phyloP scores from a whole-genome alignment of 1,284 basidiomycete species.

The Rhizoctonia solani region DNA sequence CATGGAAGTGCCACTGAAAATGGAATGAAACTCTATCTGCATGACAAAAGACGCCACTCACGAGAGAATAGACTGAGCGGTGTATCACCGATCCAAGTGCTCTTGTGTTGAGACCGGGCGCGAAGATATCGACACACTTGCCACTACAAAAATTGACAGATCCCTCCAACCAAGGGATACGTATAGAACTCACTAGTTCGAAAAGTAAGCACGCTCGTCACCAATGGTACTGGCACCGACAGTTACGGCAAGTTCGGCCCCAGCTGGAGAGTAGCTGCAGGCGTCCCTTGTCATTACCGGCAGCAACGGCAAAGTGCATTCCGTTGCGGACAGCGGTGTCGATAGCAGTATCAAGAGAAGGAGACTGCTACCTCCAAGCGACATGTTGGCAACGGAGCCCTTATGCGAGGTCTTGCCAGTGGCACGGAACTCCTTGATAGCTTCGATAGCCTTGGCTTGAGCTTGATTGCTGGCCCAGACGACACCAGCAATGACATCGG shows the following conservation, averaged over 20 bases:
- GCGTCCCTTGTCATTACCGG: conserved; percentile 63
- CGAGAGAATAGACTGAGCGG: conserved; percentile 48
- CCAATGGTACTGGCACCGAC: conserved; percentile 46
- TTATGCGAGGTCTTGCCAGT: conserved; percentile 58
- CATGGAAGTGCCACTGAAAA: conserved; percentile 56
- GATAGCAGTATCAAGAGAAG: conserved; percentile 60
- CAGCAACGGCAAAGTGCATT: conserved; percentile 60
- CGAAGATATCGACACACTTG: conserved; percentile 58
- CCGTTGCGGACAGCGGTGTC: conserved; percentile 58
- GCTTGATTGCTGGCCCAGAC: conserved; percentile 55
- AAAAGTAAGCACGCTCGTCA: conserved; percentile 63
- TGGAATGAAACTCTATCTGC: not conserved
- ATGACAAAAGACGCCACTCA: not conserved
- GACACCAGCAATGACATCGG: conserved; percentile 59
- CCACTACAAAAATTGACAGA: not conserved
- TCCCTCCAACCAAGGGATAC: too few species aligned
- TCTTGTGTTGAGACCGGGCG: conserved; percentile 53
- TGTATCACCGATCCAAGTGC: conserved; percentile 48
- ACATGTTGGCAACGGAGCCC: conserved; percentile 67
- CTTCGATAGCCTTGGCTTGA: conserved; percentile 45
- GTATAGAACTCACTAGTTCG: conserved; percentile 44
- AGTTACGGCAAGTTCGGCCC: conserved; percentile 55
- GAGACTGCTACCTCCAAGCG: conserved; percentile 61
- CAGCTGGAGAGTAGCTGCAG: conserved; percentile 45
- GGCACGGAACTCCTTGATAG: conserved; percentile 45